Percentiles rank a stretch among this genome's conserved stretches.
phyloP scores from a whole-genome alignment of 1,284 basidiomycete species.

The Fomitopsis palustris region DNA sequence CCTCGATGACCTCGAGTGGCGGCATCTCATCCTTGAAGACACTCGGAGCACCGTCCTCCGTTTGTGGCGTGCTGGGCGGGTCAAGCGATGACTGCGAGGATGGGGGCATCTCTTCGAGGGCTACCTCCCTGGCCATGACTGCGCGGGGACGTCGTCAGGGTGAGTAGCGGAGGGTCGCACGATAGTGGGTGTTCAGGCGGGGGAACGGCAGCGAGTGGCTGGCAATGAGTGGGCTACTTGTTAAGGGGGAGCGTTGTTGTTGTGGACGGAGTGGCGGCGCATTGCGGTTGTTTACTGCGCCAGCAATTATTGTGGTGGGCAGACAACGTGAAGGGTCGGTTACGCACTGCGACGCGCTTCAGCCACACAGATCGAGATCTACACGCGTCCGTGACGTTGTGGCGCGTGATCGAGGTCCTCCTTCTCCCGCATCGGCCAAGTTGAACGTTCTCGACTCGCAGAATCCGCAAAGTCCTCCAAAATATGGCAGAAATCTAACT shows the following conservation, averaged over 20 bases:
- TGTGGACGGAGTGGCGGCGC: neutral
- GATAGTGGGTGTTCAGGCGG: too few relatives aligned
- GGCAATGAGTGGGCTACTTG: neutral
- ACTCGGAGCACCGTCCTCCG: neutral
- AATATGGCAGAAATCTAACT: too few relatives aligned
- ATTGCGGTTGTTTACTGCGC: neutral
- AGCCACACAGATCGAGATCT: neutral
- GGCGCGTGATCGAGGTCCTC: neutral
- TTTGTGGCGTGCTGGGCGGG: neutral
- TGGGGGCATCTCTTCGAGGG: neutral
- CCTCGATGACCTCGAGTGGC: neutral
- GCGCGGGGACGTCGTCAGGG: neutral
- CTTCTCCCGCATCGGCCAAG: neutral
- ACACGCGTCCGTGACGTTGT: neutral
- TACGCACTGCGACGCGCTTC: neutral
- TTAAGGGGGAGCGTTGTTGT: neutral
- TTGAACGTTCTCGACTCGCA: too few relatives aligned
- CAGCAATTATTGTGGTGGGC: neutral
- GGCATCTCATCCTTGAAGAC: neutral
- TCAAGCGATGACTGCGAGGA: neutral
- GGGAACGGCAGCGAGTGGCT: too few relatives aligned
- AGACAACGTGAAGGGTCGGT: neutral
- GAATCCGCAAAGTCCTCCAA: too few relatives aligned
- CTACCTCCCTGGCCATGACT: neutral
- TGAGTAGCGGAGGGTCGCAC: neutral